phyloP scores from a whole-genome alignment of 805 yeast species.

The Hanseniaspora meyeri region DNA sequence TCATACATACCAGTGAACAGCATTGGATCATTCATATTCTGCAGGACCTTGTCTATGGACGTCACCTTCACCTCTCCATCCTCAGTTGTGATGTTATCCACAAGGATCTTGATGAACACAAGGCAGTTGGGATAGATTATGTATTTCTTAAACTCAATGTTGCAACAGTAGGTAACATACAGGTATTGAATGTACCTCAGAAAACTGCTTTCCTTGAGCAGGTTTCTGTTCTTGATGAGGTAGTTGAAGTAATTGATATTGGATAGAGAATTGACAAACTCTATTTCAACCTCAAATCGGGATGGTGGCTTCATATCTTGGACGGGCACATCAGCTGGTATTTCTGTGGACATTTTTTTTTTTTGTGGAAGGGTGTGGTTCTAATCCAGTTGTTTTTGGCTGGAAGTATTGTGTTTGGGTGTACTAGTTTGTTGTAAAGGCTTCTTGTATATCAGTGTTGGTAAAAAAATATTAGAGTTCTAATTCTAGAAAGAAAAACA shows the following conservation, averaged over 20 bases:
- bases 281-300: conserved; percentile 30
- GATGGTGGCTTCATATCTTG: conserved; percentile 34
- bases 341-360: not conserved
- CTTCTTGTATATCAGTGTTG: too few species aligned
- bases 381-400: not conserved
- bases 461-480: not conserved
- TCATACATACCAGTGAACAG: conserved; percentile 64
- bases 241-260: conserved; percentile 79
- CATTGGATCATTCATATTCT: conserved; percentile 24
- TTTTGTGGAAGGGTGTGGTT: not conserved
- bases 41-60: not conserved
- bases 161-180: conserved; percentile 53
- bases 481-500: not conserved
- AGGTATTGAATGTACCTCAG: conserved; percentile 65
- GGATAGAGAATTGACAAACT: conserved; percentile 84
- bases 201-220: conserved; percentile 55
- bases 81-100: conserved; percentile 24
- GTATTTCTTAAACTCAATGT: conserved; percentile 42
- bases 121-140: conserved; percentile 71
- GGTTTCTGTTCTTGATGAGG: conserved; percentile 69
- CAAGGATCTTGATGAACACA: conserved; percentile 55
- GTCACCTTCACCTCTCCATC: not conserved
- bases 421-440: not conserved
- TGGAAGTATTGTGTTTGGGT: too few species aligned
- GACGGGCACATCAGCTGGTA: not conserved